These are phyloP conservation scores for Fusarium gaditjirri DNA, from an alignment of 2,329 filamentous ascomycete species.

Conservation along the genomic window DNA sequence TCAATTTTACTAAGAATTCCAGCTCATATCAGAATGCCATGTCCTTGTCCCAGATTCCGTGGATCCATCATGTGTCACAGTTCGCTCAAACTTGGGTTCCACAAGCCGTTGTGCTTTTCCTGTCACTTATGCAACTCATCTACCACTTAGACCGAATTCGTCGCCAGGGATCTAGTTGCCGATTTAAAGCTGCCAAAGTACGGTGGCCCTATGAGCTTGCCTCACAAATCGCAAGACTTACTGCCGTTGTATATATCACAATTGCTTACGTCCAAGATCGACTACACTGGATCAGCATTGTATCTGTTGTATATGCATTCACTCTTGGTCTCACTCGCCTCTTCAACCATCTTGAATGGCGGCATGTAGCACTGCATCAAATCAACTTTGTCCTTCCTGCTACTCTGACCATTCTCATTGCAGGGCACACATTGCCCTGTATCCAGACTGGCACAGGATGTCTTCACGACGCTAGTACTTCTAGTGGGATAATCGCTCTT, in stretches of 20 bases:
- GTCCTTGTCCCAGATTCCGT: conserved; percentile 44
- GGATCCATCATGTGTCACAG: conserved; percentile 53
- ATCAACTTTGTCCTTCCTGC: conserved; percentile 58
- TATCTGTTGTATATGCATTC: conserved; percentile 54
- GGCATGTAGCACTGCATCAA: conserved; percentile 59
- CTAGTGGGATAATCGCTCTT: conserved; percentile 52
- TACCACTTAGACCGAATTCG: conserved; percentile 49
- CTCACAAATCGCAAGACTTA: conserved; percentile 54
- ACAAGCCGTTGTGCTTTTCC: conserved; percentile 51
- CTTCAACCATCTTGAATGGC: conserved; percentile 55
- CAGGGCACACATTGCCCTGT: conserved; percentile 57
- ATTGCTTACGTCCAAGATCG: conserved; percentile 49
- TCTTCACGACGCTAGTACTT: conserved; percentile 45
- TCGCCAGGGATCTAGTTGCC: conserved; percentile 39
- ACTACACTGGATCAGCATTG: conserved; percentile 52
- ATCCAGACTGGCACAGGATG: conserved; percentile 51
- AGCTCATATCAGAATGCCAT: conserved; percentile 28
- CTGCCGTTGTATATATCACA: conserved; percentile 53
- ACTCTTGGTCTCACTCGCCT: conserved; percentile 57
- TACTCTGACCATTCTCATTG: conserved; percentile 50
- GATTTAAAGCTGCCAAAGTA: conserved; percentile 52
- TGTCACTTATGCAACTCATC: conserved; percentile 52
- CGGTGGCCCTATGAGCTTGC: conserved; percentile 56
- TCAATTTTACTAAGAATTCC: neutral
- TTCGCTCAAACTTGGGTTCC: conserved; percentile 55